These are phyloP conservation scores for Dioszegia crocea DNA, from an alignment of 768 basidiomycete species.

Conservation along the genomic window DNA sequence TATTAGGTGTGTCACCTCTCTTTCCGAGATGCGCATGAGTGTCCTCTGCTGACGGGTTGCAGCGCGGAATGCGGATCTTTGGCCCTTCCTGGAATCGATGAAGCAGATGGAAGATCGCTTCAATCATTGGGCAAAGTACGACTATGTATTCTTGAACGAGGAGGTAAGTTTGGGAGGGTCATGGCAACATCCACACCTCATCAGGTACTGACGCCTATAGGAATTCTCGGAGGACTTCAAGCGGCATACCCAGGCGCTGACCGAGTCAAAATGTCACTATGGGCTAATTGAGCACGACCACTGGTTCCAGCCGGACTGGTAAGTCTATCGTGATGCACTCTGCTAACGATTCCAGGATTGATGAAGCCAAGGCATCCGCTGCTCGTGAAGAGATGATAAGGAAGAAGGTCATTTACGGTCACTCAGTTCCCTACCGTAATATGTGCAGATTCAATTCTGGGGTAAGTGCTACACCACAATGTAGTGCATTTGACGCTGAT, in stretches of 20 bases:
- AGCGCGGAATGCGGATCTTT: conserved; percentile 47
- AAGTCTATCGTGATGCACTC: conserved; percentile 4
- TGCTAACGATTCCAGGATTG: conserved; percentile 54
- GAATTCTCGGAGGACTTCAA: conserved; percentile 45
- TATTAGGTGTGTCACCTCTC: conserved; percentile 58
- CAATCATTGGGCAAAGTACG: conserved; percentile 71
- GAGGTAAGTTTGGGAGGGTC: too few relatives aligned
- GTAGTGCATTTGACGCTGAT: conserved; percentile 47
- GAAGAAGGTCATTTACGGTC: conserved; percentile 60
- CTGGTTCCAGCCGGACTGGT: conserved; percentile 70
- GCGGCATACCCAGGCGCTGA: conserved; percentile 55
- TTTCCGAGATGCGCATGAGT: background rate
- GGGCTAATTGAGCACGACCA: conserved; percentile 61
- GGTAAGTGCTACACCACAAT: conserved; percentile 53
- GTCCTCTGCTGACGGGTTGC: background rate
- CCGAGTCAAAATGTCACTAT: conserved; percentile 62
- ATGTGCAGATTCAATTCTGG: conserved; percentile 96
- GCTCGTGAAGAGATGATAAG: conserved; percentile 62
- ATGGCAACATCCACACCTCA: too few relatives aligned
- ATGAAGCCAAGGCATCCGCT: conserved; percentile 63
- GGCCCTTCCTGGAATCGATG: conserved; percentile 61
- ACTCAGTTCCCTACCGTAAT: conserved; percentile 65
- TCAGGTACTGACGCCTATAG: conserved; percentile 9
- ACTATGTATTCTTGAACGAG: conserved; percentile 82
- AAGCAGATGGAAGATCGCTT: conserved; percentile 82